Percentiles rank a stretch among this genome's conserved stretches.
Conservation (phyloP, 345 rosid genomes). For the Raphanus sativus region DNA sequence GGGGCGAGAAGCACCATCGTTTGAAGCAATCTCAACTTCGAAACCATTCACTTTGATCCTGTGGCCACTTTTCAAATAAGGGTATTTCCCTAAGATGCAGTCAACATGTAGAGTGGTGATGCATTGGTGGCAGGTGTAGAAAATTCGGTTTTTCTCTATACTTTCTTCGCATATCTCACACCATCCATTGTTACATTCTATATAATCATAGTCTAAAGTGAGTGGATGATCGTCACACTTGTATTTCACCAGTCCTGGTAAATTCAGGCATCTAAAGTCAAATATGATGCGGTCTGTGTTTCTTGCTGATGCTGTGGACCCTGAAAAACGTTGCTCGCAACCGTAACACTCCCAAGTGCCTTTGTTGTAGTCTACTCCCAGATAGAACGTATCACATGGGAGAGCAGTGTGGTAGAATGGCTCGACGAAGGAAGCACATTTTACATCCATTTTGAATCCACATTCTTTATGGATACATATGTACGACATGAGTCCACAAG, state of each 20-base stretch:
- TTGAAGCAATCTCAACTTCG: background rate
- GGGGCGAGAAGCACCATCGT: background rate
- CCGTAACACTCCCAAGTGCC: no score
- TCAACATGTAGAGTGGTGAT: background rate
- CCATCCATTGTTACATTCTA: background rate
- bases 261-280: background rate
- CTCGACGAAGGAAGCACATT: background rate
- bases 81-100: background rate
- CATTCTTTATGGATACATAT: background rate
- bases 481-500: background rate
- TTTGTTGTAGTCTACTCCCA: background rate
- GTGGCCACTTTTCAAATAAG: background rate
- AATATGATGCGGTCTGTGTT: no score
- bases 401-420: background rate
- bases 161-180: background rate
- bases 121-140: background rate
- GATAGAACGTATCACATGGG: background rate
- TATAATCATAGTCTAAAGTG: background rate
- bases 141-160: no score
- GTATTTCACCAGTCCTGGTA: background rate
- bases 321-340: no score
- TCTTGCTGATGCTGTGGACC: no score
- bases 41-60: background rate
- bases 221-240: background rate
- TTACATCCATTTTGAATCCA: background rate